Conservation (phyloP, 1,284 basidiomycete genomes). For the Cutaneotrichosporon sp. region DNA sequence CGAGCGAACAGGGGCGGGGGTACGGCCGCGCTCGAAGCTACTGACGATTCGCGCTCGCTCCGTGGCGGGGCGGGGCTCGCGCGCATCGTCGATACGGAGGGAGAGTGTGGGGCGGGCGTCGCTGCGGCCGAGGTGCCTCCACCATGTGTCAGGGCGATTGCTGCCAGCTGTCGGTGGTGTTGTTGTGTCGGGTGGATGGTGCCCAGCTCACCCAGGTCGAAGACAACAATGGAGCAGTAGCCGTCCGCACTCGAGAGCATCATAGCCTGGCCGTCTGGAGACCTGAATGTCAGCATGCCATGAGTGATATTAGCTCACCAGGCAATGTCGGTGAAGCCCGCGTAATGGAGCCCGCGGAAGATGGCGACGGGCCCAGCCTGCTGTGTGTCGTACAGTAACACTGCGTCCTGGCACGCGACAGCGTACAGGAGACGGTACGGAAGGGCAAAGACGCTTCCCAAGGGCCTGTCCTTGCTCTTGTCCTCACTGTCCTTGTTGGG, state of each 20-base stretch:
- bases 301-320: conserved; percentile 65
- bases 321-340: conserved; percentile 93
- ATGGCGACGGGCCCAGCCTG: conserved; percentile 89
- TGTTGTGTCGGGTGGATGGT: conserved; percentile 82
- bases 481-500: conserved; percentile 44
- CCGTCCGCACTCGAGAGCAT: conserved; percentile 92
- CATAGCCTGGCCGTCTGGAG: conserved; percentile 89
- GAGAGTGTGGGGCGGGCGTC: conserved; percentile 53
- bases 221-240: conserved; percentile 87
- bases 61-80: conserved; percentile 41
- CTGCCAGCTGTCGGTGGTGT: conserved; percentile 77
- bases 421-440: conserved; percentile 95
- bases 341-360: conserved; percentile 93
- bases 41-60: conserved; percentile 47
- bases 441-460: conserved; percentile 68
- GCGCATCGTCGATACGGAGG: conserved; percentile 54
- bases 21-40: conserved; percentile 28
- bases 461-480: conserved; percentile 29
- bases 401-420: conserved; percentile 93
- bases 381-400: conserved; percentile 95
- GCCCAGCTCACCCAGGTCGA: conserved; percentile 79
- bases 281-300: conserved; percentile 60
- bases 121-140: conserved; percentile 20
- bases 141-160: conserved; percentile 75
- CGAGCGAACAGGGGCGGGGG: conserved; percentile 28